Conservation (phyloP, 2,329 filamentous ascomycete genomes). For the Paramyrothecium roridum region DNA sequence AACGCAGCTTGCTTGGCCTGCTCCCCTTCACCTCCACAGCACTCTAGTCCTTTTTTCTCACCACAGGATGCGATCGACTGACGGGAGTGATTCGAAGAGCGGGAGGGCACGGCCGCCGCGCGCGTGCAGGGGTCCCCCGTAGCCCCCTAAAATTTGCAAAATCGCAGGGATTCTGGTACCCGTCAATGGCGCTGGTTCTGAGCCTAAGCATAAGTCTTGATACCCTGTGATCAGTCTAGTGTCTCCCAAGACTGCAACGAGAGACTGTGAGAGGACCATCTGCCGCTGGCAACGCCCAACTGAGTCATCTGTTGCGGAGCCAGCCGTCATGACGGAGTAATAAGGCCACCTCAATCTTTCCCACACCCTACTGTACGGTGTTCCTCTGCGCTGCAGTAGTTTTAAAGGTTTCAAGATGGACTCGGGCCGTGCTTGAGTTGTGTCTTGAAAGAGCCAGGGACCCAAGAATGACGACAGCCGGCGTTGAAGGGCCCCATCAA, state of each 20-base stretch:
- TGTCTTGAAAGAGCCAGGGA: background rate
- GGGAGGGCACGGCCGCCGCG: conserved; percentile 4
- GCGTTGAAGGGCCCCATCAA: no score
- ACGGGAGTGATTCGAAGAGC: conserved; percentile 4
- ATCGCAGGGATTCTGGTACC: background rate
- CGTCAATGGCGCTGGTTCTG: background rate
- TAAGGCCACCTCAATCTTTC: background rate
- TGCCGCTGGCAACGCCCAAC: no score
- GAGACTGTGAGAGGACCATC: no score
- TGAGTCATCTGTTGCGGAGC: background rate
- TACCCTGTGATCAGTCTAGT: background rate
- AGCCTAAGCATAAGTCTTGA: background rate
- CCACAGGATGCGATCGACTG: conserved; percentile 4
- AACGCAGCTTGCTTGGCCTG: background rate
- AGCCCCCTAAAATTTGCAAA: background rate
- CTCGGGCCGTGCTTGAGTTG: background rate
- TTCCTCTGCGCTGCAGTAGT: background rate
- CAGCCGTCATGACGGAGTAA: background rate
- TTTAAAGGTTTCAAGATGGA: background rate
- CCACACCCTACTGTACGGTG: background rate
- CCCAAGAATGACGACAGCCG: background rate
- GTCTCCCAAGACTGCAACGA: background rate
- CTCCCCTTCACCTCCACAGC: background rate
- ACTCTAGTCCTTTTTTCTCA: background rate
- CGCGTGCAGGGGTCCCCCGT: conserved; percentile 1